Base-by-base conservation (phyloP, 2,329 filamentous ascomycete species). In the Pseudocercospora macadamiae region DNA sequence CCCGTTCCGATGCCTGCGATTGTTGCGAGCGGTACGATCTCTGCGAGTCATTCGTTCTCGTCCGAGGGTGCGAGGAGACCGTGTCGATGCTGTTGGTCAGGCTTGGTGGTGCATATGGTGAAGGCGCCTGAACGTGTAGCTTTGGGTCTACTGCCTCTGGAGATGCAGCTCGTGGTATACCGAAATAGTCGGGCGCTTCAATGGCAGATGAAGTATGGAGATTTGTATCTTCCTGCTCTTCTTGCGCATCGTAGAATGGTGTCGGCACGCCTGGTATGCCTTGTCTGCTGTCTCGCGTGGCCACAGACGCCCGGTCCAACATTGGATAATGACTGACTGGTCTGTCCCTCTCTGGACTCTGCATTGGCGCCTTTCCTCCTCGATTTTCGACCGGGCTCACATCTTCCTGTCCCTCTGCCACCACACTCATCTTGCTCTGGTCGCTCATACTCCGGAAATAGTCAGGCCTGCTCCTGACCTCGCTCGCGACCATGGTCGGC, bases 401-500 rank as follows among this genome's bases (percentile, higher is more conserved):
- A 75, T 79, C 76, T 51, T 85, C 83, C 32, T 30, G 60, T 48
- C 19, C 53, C 42, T 66, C 64, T 18, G 53, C 55, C 55, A 70
- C 45, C 36, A 69, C 68, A 10, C 62, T 65, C 64, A 70, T 64
- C 81, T 81, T 37, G 42, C 65, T 63, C 16, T 66, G 59, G 18
- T 77, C 77, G 66, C 89, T 88, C 88, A 91, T 67, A 54, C 89
- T 89, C 37, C 91, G 88, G 72, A 93, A 93, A 75, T 91, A 96
- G 16, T 89, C 90, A 3, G 90, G 89, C 63, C 91, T 61, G 64
- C 89, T 89, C 72, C 75, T 91, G 59, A 97, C 81, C 54, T 93
- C 92, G 68, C 91, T 91, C 60, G 90, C 89, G 34, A 91, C 89
- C 18, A 90, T 91, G 59, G 93, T 80, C 5, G 92, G 91, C 2